Evolutionary conservation across 2,329 filamentous ascomycete species (phyloP), one percentile per base, ranked within the genome.

Genomic region (Cladophialophora exuberans): DNA sequence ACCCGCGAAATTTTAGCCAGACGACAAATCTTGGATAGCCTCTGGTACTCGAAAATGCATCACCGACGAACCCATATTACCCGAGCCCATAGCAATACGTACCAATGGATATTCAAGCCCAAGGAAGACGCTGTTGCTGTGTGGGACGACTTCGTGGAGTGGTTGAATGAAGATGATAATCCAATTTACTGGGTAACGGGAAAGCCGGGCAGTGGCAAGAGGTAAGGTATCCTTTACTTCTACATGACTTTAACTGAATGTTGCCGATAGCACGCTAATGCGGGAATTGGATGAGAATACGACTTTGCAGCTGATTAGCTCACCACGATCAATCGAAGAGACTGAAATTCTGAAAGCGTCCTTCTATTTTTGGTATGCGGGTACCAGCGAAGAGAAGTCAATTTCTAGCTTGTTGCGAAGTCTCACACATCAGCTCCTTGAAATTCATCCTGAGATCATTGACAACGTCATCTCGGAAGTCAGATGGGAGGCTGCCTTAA

Each of bases 171-270:
- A 7, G 13, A 11, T 11, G 85, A 67, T 83, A 91, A 36, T 25
- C 7, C 17, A n/a, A 30, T 73, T 0, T 67, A 74, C 3, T 75
- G 70, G 71, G 69, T 76, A 30, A 72, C 70, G 44, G 73, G 73
- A 1, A 72, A 75, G 22, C 72, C 73, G 2, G 72, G 73, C 4
- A 67, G 69, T 1, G 72, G 73, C 1, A 76, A 76, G 49, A 74
- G 72, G 4, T n/a, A n/a, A n/a, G n/a, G n/a, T n/a, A n/a, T n/a
- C n/a, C n/a, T n/a, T n/a, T n/a, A n/a, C n/a, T n/a, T n/a, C n/a
- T n/a, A n/a, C n/a, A n/a, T n/a, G n/a, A n/a, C n/a, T n/a, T n/a
- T n/a, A n/a, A n/a, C n/a, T n/a, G n/a, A n/a, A n/a, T n/a, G n/a
- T n/a, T n/a, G n/a, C n/a, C n/a, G n/a, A n/a, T n/a, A n/a, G n/a